These are phyloP conservation scores for Chenopodium formosanum DNA, from an alignment of 148 eudicot species.

Conservation along the genomic window DNA sequence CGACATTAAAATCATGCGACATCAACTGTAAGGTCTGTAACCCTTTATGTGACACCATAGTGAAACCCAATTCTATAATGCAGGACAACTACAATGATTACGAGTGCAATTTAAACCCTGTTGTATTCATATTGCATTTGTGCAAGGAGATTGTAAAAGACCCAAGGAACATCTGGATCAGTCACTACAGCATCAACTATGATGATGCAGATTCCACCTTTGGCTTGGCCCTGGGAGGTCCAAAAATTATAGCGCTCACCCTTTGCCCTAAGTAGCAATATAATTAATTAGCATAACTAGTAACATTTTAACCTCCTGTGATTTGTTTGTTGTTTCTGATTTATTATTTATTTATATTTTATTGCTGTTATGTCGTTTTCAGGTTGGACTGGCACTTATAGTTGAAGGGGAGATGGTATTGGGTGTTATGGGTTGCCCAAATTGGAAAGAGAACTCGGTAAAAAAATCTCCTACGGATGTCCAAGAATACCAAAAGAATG, in stretches of 20 bases:
- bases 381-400: slow-evolving; percentile 92
- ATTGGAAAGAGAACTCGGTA: slow-evolving; percentile 53
- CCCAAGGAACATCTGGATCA: background rate
- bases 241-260: background rate
- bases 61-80: too few relatives aligned
- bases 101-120: background rate
- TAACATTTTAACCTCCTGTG: background rate
- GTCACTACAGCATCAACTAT: background rate
- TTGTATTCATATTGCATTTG: background rate
- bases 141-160: background rate
- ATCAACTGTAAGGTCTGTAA: background rate
- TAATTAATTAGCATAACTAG: background rate
- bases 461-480: slow-evolving; percentile 22
- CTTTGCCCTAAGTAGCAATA: background rate
- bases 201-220: background rate
- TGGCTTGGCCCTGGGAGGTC: background rate
- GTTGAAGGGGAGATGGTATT: slow-evolving; percentile 84
- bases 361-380: slow-evolving; percentile 20
- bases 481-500: slow-evolving; percentile 28
- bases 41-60: background rate
- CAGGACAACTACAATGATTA: background rate
- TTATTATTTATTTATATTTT: background rate
- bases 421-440: slow-evolving; percentile 98
- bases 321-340: background rate
- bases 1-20: background rate